A percentile compares a stretch with the other conserved stretches of the same genome.
Evolutionary conservation across 331 rosid genomes (phyloP).

Genomic region (Rosa hybrid): DNA sequence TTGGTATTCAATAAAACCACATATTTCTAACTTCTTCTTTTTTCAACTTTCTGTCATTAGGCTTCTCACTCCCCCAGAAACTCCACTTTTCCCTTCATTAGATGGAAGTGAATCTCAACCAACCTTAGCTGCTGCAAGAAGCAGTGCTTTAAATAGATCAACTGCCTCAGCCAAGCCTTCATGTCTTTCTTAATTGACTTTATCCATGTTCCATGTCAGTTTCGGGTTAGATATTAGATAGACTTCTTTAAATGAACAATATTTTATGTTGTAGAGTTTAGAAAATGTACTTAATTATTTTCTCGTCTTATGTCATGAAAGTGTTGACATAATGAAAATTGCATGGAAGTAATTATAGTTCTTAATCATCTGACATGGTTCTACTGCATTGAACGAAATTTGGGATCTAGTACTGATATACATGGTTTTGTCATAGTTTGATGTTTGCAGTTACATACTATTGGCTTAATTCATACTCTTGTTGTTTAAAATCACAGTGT

Average conservation of each 20-base stretch:
- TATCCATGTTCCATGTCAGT: neutral
- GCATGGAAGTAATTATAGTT: neutral
- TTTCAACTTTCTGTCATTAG: constrained; percentile 39
- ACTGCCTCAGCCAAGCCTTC: constrained; percentile 72
- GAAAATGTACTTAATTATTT: too few species aligned
- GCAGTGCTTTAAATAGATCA: constrained; percentile 58
- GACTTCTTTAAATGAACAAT: too few species aligned
- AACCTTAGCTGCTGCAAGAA: constrained; percentile 50
- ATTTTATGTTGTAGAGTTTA: too few species aligned
- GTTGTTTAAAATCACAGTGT: constrained; percentile 47
- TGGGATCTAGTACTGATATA: neutral
- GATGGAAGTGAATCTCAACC: constrained; percentile 59
- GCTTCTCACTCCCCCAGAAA: constrained; percentile 99
- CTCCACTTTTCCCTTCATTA: constrained; percentile 73
- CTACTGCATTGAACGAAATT: neutral
- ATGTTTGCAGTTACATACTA: neutral
- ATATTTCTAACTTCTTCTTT: constrained; percentile 10
- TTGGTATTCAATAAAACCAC: neutral
- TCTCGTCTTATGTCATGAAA: neutral
- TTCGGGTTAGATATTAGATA: neutral
- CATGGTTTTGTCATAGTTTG: neutral
- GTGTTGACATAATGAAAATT: neutral
- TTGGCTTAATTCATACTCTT: neutral
- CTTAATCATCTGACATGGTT: neutral
- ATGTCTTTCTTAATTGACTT: constrained; percentile 17